Evolutionary conservation across 1,284 basidiomycete species (phyloP), one percentile per base, ranked within the genome.

Genomic region (Spongispora temasekensis): DNA sequence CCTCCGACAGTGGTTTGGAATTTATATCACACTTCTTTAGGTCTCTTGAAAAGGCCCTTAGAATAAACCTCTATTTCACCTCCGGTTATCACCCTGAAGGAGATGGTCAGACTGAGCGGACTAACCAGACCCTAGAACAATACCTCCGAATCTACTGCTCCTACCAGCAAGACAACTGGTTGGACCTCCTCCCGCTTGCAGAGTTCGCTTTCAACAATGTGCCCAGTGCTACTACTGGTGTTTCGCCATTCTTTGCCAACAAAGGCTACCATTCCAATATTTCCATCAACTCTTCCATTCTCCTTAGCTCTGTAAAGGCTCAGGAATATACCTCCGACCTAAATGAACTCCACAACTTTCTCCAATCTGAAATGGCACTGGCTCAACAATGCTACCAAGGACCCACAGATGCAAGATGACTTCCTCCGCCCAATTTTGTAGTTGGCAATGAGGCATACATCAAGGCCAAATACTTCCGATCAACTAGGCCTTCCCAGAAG

Each of bases 401-500:
- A 40, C 37, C 37, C 8, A 19, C 37, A 40, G 37, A 40, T 19
- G 17, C 17, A 19, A 9, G 19, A 9, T 19, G 17, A 9, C 17
- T 19, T 19, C 17, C 37, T 19, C 8, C 19, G 9, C 44, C n/a
- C 25, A 31, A 57, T 15, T 57, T 57, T 15, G 37, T 30, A n/a
- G 19, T 60, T 40, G 34, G 59, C 4, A 48, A 56, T 21, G 19
- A 54, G 23, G 56, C 52, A 3, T 61, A 37, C 21, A 13, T 61
- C 55, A 61, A 61, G 27, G 58, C 53, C 2, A 60, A 56, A 23
- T 56, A 44, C 28, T 52, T 60, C 35, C 28, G 28, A 6, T 58
- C 52, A 2, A 62, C 54, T 9, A 1, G 40, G 19, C 54, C 53
- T 7, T 62, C 69, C 4, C 64, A 69, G 60, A 75, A 75, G 56